Conservation (phyloP, 805 yeast species). For the Cyberlindnera veronae region DNA sequence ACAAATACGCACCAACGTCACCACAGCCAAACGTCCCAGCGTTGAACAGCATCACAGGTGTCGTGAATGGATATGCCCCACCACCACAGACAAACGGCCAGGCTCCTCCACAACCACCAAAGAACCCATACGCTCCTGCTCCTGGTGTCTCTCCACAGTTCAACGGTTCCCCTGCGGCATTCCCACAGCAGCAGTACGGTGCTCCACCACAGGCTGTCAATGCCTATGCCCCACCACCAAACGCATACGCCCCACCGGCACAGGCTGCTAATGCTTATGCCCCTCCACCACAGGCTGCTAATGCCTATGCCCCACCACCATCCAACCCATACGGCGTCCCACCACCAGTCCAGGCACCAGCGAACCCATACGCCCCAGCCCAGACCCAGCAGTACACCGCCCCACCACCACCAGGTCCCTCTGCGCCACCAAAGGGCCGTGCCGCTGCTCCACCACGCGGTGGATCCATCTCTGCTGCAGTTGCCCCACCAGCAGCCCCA, state of each 20-base stretch:
- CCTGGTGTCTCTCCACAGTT: no score
- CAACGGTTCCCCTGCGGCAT: slow-evolving; percentile 2
- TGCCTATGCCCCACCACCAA: slow-evolving; percentile 25
- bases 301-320: slow-evolving; percentile 23
- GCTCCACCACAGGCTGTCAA: slow-evolving; percentile 18
- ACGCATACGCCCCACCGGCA: slow-evolving; percentile 38
- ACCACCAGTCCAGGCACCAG: slow-evolving; percentile 22
- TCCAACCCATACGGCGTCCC: slow-evolving; percentile 41
- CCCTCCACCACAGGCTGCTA: slow-evolving; percentile 24
- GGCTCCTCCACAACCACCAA: slow-evolving; percentile 22
- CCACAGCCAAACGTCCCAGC: slow-evolving; percentile 20
- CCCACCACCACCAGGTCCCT: slow-evolving; percentile 16
- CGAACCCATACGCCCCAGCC: slow-evolving; percentile 27
- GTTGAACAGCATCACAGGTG: slow-evolving; percentile 9
- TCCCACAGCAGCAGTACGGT: slow-evolving; percentile 1
- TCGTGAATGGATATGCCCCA: slow-evolving; percentile 29
- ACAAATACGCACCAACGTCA: slow-evolving; percentile 33
- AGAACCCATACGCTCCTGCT: slow-evolving; percentile 36
- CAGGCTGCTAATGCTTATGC: slow-evolving; percentile 34
- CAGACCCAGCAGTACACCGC: slow-evolving; percentile 3
- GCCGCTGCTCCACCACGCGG: no score
- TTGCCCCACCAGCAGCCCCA: slow-evolving; percentile 19
- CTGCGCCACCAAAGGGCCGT: slow-evolving; percentile 16
- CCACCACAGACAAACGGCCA: slow-evolving; percentile 30
- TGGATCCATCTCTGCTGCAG: no score